phyloP scores from a whole-genome alignment of 805 yeast species.

The Candida golubevii region DNA sequence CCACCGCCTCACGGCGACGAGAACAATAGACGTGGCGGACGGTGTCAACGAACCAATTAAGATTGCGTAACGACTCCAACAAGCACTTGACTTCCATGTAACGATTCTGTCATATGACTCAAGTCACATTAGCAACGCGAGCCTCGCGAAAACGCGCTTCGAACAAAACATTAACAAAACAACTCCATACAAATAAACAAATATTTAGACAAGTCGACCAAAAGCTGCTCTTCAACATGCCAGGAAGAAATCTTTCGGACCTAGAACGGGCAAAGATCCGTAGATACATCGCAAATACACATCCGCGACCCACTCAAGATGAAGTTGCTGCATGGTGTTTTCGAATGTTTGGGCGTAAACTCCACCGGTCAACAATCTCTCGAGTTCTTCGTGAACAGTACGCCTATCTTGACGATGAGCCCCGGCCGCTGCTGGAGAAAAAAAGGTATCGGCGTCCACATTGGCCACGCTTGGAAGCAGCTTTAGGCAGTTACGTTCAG shows the following conservation, averaged over 20 bases:
- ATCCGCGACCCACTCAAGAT: too few species aligned
- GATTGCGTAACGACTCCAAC: too few species aligned
- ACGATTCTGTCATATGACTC: not conserved
- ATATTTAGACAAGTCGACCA: too few species aligned
- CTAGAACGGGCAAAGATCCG: not conserved
- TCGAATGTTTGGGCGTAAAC: not conserved
- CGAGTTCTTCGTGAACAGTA: not conserved
- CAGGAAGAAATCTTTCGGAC: not conserved
- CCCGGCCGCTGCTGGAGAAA: not conserved
- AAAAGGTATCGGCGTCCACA: not conserved
- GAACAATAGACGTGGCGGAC: too few species aligned
- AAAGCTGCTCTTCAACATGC: not conserved
- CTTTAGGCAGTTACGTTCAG: not conserved
- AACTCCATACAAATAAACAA: not conserved
- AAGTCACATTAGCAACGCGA: not conserved
- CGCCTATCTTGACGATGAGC: too few species aligned
- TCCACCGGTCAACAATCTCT: not conserved
- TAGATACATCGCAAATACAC: not conserved
- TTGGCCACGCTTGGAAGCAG: not conserved
- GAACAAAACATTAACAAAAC: not conserved
- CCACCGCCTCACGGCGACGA: too few species aligned
- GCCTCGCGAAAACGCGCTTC: too few species aligned
- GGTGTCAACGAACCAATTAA: too few species aligned
- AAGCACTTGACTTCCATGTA: not conserved
- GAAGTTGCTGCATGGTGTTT: not conserved